Percentiles rank a stretch among this genome's conserved stretches.
phyloP scores from a whole-genome alignment of 306 rosid genomes.

The Sindora glabra region DNA sequence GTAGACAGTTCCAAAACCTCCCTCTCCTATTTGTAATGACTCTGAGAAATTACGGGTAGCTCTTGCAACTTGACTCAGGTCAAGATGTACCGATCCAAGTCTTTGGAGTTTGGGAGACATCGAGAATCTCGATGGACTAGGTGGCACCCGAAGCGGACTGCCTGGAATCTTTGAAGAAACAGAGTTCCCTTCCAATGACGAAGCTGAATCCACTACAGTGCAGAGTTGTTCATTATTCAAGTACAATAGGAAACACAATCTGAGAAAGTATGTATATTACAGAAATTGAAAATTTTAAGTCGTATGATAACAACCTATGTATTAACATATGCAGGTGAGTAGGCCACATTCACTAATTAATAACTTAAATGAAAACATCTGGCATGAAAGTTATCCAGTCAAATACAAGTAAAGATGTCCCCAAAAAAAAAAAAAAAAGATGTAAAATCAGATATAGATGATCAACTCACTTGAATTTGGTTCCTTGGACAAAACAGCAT shows the following conservation, averaged over 20 bases:
- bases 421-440: no score
- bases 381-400: neutral
- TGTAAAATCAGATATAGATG: no score
- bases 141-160: slow-evolving; percentile 76
- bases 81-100: slow-evolving; percentile 70
- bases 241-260: slow-evolving; percentile 2
- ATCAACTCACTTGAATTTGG: slow-evolving; percentile 60
- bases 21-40: slow-evolving; percentile 70
- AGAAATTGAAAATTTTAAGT: no score
- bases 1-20: slow-evolving; percentile 97
- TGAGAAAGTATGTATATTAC: neutral
- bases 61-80: slow-evolving; percentile 52
- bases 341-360: neutral
- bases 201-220: slow-evolving; percentile 53
- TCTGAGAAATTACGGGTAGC: slow-evolving; percentile 87
- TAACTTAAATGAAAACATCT: neutral
- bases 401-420: no score
- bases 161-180: slow-evolving; percentile 50
- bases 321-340: slow-evolving; percentile 4
- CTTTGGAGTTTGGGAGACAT: slow-evolving; percentile 67
- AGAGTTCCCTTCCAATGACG: slow-evolving; percentile 45
- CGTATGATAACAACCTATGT: no score
- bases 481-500: slow-evolving; percentile 46
- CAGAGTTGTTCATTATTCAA: slow-evolving; percentile 15
- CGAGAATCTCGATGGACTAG: slow-evolving; percentile 77